phyloP scores from a whole-genome alignment of 2,329 filamentous ascomycete species.

The Aspergillus pseudoglaucus region DNA sequence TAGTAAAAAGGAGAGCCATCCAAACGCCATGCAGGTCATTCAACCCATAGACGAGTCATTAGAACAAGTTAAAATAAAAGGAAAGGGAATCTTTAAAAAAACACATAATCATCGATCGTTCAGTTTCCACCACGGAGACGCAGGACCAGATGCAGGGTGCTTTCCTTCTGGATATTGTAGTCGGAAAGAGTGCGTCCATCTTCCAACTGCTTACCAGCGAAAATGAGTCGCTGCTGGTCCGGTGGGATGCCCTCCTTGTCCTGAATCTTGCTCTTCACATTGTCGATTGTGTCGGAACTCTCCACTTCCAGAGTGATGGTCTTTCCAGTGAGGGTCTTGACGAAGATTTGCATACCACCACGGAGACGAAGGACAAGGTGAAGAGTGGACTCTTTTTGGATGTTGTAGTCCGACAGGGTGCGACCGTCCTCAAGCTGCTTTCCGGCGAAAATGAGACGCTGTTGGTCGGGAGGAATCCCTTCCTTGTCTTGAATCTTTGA shows the following conservation, averaged over 20 bases:
- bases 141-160: conserved; percentile 56
- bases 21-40: conserved; percentile 33
- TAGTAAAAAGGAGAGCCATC: conserved; percentile 19
- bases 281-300: conserved; percentile 63
- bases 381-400: conserved; percentile 82
- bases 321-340: conserved; percentile 73
- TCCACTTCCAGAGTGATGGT: conserved; percentile 65
- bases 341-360: conserved; percentile 80
- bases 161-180: conserved; percentile 57
- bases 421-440: conserved; percentile 92
- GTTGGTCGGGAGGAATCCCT: conserved; percentile 90
- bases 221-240: conserved; percentile 65
- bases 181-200: conserved; percentile 47
- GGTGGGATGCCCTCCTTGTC: conserved; percentile 75
- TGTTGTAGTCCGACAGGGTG: conserved; percentile 91
- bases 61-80: conserved; percentile 12
- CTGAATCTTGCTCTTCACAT: conserved; percentile 67
- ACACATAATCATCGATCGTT: conserved; percentile 4
- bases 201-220: conserved; percentile 60
- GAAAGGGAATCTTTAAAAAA: conserved; percentile 3
- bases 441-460: conserved; percentile 86
- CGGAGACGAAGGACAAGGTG: conserved; percentile 75
- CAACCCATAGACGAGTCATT: conserved; percentile 22
- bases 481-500: conserved; percentile 75
- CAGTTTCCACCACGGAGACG: conserved; percentile 39